These are phyloP conservation scores for Cladosporium sp. DNA, from an alignment of 2,329 filamentous ascomycete genomes.

Conservation along the genomic window DNA sequence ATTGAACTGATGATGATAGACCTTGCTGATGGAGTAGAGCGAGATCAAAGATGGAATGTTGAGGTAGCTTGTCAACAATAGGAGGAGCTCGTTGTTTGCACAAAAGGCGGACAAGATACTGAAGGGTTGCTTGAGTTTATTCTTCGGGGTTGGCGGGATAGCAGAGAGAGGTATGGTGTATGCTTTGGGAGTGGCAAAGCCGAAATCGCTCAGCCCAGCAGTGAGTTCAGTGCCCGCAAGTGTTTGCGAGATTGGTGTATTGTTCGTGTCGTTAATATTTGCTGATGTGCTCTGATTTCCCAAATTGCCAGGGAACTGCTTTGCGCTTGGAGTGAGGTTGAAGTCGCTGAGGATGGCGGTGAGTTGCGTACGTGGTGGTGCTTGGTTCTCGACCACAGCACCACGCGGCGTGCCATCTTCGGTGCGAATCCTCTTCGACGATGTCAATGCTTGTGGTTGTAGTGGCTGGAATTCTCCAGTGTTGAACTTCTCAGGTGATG, in stretches of 20 bases:
- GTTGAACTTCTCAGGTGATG: constrained; percentile 33
- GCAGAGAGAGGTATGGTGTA: constrained; percentile 4
- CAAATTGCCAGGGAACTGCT: neutral
- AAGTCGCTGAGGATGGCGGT: constrained; percentile 10
- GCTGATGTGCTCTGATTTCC: neutral
- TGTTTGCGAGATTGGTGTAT: neutral
- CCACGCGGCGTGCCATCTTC: constrained; percentile 4
- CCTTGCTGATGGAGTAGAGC: constrained; percentile 64
- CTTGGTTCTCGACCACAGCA: neutral
- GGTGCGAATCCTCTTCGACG: neutral
- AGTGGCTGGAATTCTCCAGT: constrained; percentile 29
- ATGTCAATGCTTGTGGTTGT: neutral
- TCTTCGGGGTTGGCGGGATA: neutral
- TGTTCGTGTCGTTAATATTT: neutral
- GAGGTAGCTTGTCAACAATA: constrained; percentile 58
- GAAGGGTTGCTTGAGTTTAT: constrained; percentile 24
- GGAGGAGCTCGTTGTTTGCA: constrained; percentile 51
- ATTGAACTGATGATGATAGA: constrained; percentile 63
- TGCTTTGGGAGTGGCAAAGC: constrained; percentile 7
- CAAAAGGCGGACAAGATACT: constrained; percentile 38
- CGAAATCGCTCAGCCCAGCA: neutral
- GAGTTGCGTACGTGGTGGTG: neutral
- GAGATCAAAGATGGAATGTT: constrained; percentile 58
- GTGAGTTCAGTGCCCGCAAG: constrained; percentile 1
- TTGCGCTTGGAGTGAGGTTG: constrained; percentile 4